Conservation (phyloP, 1,139 yeast genomes). For the Nadsonia starkeyi-henricii region DNA sequence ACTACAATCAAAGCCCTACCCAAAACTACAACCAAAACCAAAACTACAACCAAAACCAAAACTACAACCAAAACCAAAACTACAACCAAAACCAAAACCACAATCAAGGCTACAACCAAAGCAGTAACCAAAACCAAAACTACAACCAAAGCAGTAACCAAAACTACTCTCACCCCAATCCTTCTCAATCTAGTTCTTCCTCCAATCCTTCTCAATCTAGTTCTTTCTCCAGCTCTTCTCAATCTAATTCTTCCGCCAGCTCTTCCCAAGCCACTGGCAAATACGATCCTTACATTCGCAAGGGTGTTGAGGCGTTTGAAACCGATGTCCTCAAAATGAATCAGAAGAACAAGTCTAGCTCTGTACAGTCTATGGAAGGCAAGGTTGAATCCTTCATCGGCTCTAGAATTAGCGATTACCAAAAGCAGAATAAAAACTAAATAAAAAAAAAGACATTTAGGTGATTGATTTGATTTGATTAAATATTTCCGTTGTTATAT, state of each 20-base stretch:
- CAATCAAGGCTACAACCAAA: conserved; percentile 1
- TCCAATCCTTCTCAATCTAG: conserved; percentile 6
- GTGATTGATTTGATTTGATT: too few species aligned
- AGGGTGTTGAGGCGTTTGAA: conserved; percentile 14
- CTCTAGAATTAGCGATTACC: not conserved
- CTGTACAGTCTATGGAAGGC: not conserved
- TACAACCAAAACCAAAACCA: not conserved
- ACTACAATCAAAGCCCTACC: too few species aligned
- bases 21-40: not conserved
- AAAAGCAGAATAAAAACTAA: not conserved
- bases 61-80: conserved; percentile 1
- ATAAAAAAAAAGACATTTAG: too few species aligned
- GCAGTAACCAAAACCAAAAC: not conserved
- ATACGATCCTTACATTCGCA: conserved; percentile 16
- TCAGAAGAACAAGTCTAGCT: conserved; percentile 1
- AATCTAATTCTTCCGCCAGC: conserved; percentile 4
- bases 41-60: conserved; percentile 1
- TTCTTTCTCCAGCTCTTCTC: conserved; percentile 6
- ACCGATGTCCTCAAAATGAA: conserved; percentile 2
- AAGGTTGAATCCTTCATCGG: not conserved
- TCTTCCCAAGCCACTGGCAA: conserved; percentile 8
- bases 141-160: conserved; percentile 2
- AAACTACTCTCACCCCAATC: conserved; percentile 4
- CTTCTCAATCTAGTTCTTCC: conserved; percentile 5
- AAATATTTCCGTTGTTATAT: too few species aligned